Evolutionary conservation across 306 rosid genomes (phyloP).

Genomic region (Amphicarpaea edgeworthii): DNA sequence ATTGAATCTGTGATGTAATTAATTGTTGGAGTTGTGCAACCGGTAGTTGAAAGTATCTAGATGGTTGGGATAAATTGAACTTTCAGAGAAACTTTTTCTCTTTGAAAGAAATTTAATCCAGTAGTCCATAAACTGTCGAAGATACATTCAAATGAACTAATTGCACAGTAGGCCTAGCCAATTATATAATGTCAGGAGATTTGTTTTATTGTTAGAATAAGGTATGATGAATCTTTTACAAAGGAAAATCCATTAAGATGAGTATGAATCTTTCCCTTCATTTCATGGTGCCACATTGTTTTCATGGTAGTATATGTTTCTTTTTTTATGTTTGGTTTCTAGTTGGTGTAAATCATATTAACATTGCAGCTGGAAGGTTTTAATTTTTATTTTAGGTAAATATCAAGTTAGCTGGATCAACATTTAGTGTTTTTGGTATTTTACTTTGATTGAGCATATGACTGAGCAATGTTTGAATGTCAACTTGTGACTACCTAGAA

Average conservation of each 20-base stretch:
- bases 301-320: neutral
- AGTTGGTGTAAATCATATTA: constrained; percentile 35
- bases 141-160: constrained; percentile 31
- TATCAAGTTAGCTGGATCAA: constrained; percentile 29
- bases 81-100: neutral
- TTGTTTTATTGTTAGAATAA: constrained; percentile 12
- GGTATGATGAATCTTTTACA: constrained; percentile 11
- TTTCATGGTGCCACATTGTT: neutral
- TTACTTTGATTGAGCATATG: constrained; percentile 11
- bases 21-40: neutral
- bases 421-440: constrained; percentile 15
- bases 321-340: constrained; percentile 11
- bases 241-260: constrained; percentile 25
- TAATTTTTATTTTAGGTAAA: constrained; percentile 10
- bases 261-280: constrained; percentile 10
- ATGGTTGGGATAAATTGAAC: neutral
- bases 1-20: neutral
- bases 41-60: neutral
- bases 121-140: neutral
- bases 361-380: neutral
- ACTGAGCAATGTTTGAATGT: neutral
- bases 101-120: neutral
- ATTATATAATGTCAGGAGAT: constrained; percentile 2
- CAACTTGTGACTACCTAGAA: constrained; percentile 11
- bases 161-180: neutral